phyloP scores from a whole-genome alignment of 768 basidiomycete genomes.

The Dendrothele bispora region DNA sequence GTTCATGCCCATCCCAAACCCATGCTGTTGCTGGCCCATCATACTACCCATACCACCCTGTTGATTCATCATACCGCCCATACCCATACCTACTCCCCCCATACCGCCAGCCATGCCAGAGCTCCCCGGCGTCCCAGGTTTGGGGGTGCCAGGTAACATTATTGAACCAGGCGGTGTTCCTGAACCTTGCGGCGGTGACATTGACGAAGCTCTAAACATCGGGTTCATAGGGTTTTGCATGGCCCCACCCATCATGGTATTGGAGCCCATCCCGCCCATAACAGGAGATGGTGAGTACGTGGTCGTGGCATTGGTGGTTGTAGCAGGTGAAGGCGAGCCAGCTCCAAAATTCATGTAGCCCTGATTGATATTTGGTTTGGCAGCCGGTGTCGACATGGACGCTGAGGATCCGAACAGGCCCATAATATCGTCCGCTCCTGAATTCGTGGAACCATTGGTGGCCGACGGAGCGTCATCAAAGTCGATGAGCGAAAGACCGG shows the following conservation, averaged over 20 bases:
- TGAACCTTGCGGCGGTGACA: slow-evolving; percentile 24
- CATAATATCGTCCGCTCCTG: slow-evolving; percentile 56
- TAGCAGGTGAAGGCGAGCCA: too few relatives aligned
- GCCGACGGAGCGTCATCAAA: slow-evolving; percentile 55
- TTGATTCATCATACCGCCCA: neutral
- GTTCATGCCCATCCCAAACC: neutral
- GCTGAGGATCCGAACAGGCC: slow-evolving; percentile 49
- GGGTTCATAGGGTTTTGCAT: too few relatives aligned
- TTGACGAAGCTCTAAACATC: slow-evolving; percentile 7
- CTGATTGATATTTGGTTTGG: neutral
- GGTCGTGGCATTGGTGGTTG: neutral
- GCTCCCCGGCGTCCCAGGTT: slow-evolving; percentile 18
- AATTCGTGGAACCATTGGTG: slow-evolving; percentile 13
- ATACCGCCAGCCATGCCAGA: neutral
- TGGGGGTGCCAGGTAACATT: slow-evolving; percentile 36
- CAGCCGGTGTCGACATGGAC: neutral
- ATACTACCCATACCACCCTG: neutral
- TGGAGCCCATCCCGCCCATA: slow-evolving; percentile 19
- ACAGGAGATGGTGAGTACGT: neutral
- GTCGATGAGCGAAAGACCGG: slow-evolving; percentile 67
- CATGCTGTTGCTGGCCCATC: neutral
- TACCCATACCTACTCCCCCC: slow-evolving; percentile 5
- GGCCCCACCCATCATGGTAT: slow-evolving; percentile 1
- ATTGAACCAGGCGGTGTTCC: slow-evolving; percentile 40
- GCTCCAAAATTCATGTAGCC: too few relatives aligned